phyloP scores from a whole-genome alignment of 2,329 filamentous ascomycete species.

The Ascochyta fabae region DNA sequence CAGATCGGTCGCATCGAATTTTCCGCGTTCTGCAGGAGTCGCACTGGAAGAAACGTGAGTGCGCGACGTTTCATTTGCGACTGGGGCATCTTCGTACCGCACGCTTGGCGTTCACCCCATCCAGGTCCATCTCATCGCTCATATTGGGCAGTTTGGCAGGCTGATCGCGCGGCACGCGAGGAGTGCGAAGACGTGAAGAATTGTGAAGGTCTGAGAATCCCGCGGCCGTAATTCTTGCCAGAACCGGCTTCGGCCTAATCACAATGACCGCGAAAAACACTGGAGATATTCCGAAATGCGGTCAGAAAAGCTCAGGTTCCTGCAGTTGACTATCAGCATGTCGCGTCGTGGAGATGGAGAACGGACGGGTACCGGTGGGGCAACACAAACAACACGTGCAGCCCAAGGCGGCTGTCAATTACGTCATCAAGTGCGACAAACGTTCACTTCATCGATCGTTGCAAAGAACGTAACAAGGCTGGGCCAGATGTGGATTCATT shows the following conservation, averaged over 20 bases:
- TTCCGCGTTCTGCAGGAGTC: constrained; percentile 45
- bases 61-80: neutral
- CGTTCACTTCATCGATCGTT: neutral
- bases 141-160: constrained; percentile 27
- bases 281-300: neutral
- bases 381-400: neutral
- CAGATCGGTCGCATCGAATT: constrained; percentile 43
- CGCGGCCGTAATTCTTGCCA: neutral
- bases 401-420: neutral
- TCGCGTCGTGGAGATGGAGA: neutral
- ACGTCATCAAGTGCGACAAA: constrained; percentile 10
- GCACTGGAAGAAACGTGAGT: constrained; percentile 31
- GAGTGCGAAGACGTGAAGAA: constrained; percentile 9
- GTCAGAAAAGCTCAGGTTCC: neutral
- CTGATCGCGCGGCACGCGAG: constrained; percentile 23
- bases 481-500: neutral
- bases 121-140: constrained; percentile 44
- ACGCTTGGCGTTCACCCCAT: constrained; percentile 39
- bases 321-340: neutral
- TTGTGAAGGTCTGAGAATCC: too few relatives aligned
- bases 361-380: neutral
- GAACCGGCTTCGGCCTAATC: neutral
- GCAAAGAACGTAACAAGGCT: neutral
- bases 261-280: neutral
- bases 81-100: constrained; percentile 28